phyloP scores from a whole-genome alignment of 2,329 filamentous ascomycete species.

The Curvularia sp. region DNA sequence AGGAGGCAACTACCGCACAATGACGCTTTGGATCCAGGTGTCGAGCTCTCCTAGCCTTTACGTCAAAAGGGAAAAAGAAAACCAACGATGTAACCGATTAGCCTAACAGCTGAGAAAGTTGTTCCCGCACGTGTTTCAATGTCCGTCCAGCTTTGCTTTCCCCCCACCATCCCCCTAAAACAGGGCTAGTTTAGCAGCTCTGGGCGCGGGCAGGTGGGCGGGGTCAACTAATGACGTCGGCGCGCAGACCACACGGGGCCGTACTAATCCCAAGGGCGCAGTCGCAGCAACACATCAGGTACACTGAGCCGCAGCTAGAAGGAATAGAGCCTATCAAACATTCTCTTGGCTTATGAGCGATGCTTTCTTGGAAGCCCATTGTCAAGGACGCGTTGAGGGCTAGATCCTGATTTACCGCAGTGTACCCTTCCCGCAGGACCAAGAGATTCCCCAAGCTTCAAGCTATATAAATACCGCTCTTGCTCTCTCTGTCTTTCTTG shows the following conservation, averaged over 20 bases:
- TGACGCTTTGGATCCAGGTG: conserved; percentile 1
- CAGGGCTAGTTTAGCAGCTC: conserved; percentile 5
- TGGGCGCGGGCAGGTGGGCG: background rate
- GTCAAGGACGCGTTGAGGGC: background rate
- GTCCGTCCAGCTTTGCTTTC: background rate
- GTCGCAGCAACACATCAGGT: conserved; percentile 14
- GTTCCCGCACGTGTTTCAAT: conserved; percentile 10
- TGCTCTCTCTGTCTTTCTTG: background rate
- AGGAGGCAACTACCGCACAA: background rate
- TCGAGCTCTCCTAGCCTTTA: background rate
- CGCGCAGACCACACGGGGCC: conserved; percentile 12
- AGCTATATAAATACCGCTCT: conserved; percentile 23
- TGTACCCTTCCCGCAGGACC: background rate
- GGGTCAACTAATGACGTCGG: conserved; percentile 21
- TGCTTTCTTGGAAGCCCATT: conserved; percentile 7
- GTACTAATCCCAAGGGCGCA: conserved; percentile 1
- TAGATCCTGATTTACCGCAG: conserved; percentile 17
- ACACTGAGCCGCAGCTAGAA: conserved; percentile 15
- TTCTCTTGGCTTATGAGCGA: conserved; percentile 1
- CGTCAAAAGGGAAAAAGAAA: background rate
- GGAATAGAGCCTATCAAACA: conserved; percentile 1
- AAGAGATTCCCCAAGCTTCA: background rate
- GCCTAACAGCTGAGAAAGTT: background rate
- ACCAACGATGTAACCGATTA: background rate
- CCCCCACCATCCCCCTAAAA: conserved; percentile 1